Base-by-base conservation (phyloP, 257 asterid genomes). In the Lycium ferocissimum region DNA sequence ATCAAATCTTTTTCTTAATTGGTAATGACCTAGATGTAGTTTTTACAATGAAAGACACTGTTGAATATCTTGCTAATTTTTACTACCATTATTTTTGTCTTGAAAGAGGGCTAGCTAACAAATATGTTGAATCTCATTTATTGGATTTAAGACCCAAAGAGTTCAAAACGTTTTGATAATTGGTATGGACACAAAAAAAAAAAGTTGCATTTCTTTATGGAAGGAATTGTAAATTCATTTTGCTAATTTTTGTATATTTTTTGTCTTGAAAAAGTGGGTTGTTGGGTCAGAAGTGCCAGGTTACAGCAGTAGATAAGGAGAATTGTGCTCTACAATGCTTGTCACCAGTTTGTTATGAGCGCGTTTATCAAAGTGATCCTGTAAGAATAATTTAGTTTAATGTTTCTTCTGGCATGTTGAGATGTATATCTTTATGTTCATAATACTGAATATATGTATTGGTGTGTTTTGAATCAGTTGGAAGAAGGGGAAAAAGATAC, bases 401-500 rank as follows among this genome's bases (percentile, higher is more conserved):
- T 37, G 59, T 8, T 45, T 83, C 35, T 83, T 2, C 40, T 18
- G 15, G 38, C 2, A 9, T 61, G 37, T 43, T 45, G 22, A 13
- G 47, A 62, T 82, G 10, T 62, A 26, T 57, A 20, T 80, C 9
- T n/a, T 5, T 70, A 70, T 37, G 20, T 5, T 43, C 58, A 17
- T 62, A 49, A 76, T 33, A 10, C 79, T 85, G 66, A 20, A 13
- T 51, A 10, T 85, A 5, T 26, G 67, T 79, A 54, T 56, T 56
- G 22, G 56, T 79, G 83, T 63, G 84, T 89, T 84, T 85, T 89
- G 85, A 63, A 83, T 65, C 79, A 96, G 98, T 85, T 96, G 97
- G 98, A 93, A 91, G 98, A 94, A 89, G 99, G 99, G 83, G 99
- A 96, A 90, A 94, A 91, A 80, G 98, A 96, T 84, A 87, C 85